phyloP scores from a whole-genome alignment of 441 rosid species.

The Euphorbia corollata region DNA sequence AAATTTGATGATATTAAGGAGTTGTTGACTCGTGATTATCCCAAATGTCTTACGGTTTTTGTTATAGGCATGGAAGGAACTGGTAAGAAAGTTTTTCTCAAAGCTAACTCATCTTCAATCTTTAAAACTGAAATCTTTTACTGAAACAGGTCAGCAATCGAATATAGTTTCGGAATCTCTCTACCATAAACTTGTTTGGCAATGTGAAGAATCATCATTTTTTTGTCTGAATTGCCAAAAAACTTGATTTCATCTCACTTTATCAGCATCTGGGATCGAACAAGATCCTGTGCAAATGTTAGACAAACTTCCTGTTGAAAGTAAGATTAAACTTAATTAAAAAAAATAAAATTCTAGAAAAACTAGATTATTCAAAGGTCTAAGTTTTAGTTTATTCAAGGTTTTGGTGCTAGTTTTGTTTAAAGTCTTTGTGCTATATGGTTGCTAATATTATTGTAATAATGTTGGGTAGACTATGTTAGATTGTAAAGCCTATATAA shows the following conservation, averaged over 20 bases:
- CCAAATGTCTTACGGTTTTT: slow-evolving; percentile 15
- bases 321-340: no score
- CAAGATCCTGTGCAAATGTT: slow-evolving; percentile 16
- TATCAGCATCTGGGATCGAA: slow-evolving; percentile 17
- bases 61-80: slow-evolving; percentile 21
- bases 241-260: slow-evolving; percentile 21
- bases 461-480: no score
- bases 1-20: slow-evolving; percentile 17
- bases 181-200: slow-evolving; percentile 21
- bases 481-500: no score
- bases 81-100: slow-evolving; percentile 20
- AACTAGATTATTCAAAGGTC: no score
- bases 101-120: slow-evolving; percentile 12
- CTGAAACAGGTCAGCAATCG: slow-evolving; percentile 17
- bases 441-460: no score
- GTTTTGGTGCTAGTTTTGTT: no score
- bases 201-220: background rate
- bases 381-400: no score
- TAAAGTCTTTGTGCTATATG: no score
- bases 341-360: no score
- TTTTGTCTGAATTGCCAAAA: slow-evolving; percentile 7
- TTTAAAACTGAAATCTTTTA: slow-evolving; percentile 21
- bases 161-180: slow-evolving; percentile 14
- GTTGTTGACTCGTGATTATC: slow-evolving; percentile 15
- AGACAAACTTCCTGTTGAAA: slow-evolving; percentile 13